Conservation (phyloP, 768 basidiomycete species). For the Dacryopinax primogenitus region DNA sequence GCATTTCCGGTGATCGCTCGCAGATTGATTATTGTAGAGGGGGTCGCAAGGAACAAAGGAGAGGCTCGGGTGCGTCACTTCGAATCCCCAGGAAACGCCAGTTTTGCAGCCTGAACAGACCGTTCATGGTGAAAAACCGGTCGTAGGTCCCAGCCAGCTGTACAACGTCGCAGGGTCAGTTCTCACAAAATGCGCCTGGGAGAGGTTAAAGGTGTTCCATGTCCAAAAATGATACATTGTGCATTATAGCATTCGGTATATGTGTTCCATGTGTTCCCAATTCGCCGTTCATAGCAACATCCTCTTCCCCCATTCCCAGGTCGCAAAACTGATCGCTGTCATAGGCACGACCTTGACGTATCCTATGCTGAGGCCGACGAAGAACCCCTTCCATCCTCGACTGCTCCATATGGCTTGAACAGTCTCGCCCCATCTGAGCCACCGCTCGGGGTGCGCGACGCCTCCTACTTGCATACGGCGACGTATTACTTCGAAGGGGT, state of each 20-base stretch:
- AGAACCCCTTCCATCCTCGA: slow-evolving; percentile 79
- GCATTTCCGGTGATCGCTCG: too few relatives aligned
- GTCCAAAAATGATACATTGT: neutral
- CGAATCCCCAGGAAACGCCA: too few relatives aligned
- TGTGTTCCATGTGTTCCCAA: neutral
- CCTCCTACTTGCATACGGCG: slow-evolving; percentile 94
- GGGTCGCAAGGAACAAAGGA: too few relatives aligned
- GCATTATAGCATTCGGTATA: neutral
- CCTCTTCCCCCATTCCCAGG: slow-evolving; percentile 74
- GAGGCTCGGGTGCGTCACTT: too few relatives aligned
- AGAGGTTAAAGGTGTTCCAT: neutral
- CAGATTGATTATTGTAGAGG: too few relatives aligned
- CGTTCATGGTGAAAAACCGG: too few relatives aligned
- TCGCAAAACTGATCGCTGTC: slow-evolving; percentile 83
- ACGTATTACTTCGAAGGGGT: slow-evolving; percentile 88
- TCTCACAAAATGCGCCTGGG: too few relatives aligned
- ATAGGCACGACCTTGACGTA: slow-evolving; percentile 92
- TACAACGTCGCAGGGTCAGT: too few relatives aligned
- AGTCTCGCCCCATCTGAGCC: slow-evolving; percentile 71
- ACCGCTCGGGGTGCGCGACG: slow-evolving; percentile 57
- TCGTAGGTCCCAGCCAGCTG: too few relatives aligned
- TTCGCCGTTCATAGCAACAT: slow-evolving; percentile 21
- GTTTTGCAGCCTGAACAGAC: too few relatives aligned
- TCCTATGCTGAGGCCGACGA: slow-evolving; percentile 79
- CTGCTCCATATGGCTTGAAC: slow-evolving; percentile 48